Conservation (phyloP, 345 rosid genomes). For the Boechera divaricarpa region DNA sequence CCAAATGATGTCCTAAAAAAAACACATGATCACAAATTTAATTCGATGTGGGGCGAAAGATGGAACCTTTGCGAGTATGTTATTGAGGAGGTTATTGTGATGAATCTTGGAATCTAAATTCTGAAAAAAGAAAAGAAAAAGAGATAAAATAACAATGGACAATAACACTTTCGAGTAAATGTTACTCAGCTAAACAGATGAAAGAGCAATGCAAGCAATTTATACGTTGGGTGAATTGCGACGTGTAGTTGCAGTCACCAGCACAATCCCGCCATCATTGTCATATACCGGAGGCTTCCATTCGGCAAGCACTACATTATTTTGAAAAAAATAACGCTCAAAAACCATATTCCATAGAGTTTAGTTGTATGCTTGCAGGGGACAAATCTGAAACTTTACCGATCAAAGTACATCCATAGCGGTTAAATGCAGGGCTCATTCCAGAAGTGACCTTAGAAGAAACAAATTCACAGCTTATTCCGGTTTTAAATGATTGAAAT, state of each 20-base stretch:
- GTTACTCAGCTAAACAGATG: constrained; percentile 1
- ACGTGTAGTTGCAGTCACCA: constrained; percentile 93
- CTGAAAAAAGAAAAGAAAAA: constrained; percentile 43
- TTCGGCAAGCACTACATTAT: constrained; percentile 80
- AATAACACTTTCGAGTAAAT: constrained; percentile 1
- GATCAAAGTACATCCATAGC: constrained; percentile 82
- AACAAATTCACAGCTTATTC: neutral
- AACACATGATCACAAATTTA: neutral
- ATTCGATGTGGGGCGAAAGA: neutral
- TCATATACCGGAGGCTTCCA: constrained; percentile 98
- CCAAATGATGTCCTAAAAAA: neutral
- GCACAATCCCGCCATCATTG: constrained; percentile 70
- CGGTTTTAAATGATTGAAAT: neutral
- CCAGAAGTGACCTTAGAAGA: constrained; percentile 82
- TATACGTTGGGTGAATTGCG: constrained; percentile 91
- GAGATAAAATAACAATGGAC: neutral
- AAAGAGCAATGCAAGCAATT: neutral
- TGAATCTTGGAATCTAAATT: constrained; percentile 95
- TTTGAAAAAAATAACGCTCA: constrained; percentile 15
- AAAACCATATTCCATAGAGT: neutral
- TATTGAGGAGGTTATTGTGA: constrained; percentile 94
- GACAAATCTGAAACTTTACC: constrained; percentile 51
- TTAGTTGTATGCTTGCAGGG: neutral
- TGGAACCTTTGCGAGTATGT: constrained; percentile 89
- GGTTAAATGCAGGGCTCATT: constrained; percentile 96